Base-by-base conservation (phyloP, 164 flowering plant species). In the Umbilicus rupestris region DNA sequence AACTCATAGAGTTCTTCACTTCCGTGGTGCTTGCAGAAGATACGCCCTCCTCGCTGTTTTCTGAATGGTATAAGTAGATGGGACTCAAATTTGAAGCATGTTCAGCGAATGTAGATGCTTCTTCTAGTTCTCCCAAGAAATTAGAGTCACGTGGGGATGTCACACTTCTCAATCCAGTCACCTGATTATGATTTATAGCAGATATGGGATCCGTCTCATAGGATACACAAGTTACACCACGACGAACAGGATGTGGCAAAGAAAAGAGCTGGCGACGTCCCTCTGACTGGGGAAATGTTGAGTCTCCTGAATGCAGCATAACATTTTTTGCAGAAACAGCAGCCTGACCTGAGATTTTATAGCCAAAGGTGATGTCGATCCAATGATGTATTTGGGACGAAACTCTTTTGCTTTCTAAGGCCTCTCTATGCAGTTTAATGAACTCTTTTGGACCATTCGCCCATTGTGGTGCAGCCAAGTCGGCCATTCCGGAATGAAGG, bases 281-380 rank as follows among this genome's bases (percentile, higher is more conserved):
- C 64, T 72, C 64, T 42, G 96, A 81, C 78, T 81, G 87, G 20
- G 86, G 95, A 73, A 66, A 73, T 67, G 75, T 76, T 24, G 90
- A 81, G 14, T 83, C 89, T 44, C 92, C 76, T 20, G 89, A 75
- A 67, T 90, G 83, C 68, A 94, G 73, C 92, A 89, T 94, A 50
- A 94, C 96, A 79, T 94, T 94, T 80, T 89, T 94, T 47, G 97
- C 95, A 69, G 73, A 75, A 75, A 94, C 65, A 66, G 99, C 97
- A 66, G 95, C 93, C 62, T 82, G 74, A 66, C 96, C 99, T 0
- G 93, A 87, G 89, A 91, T 89, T 79, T 91, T 85, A 79, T 88
- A 89, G 19, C 97, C 99, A 79, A 94, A 94, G 45, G 88, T 91
- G 64, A 91, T 85, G 74, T 94, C 97, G 66, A 94, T 86, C 99